Evolutionary conservation across 176 grass and related monocot genomes (phyloP).

Genomic region (sorghum (Sorghum bicolor)): Sorghum_bicolor_NCBIv3 NC_012874.2:71365001-71365500

Average conservation of each 20-base stretch:
- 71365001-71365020: neutral
- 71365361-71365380: conserved; percentile 34
- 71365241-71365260: conserved; percentile 40
- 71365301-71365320: neutral
- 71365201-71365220: conserved; percentile 19
- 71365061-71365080: neutral
- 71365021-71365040: neutral
- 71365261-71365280: neutral
- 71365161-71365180: neutral
- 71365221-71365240: conserved; percentile 36
- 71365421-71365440: conserved; percentile 46
- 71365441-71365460: conserved; percentile 37
- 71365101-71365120: conserved; percentile 22
- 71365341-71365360: conserved; percentile 37
- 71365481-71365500: conserved; percentile 10
- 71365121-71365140: conserved; percentile 4
- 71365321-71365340: conserved; percentile 20
- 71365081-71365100: conserved; percentile 45
- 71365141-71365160: neutral
- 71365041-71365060: neutral
- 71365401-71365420: conserved; percentile 51
- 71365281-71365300: neutral
- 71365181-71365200: conserved; percentile 15
- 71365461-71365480: neutral
- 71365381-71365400: conserved; percentile 25